Conservation (phyloP, 2,329 filamentous ascomycete genomes). For the Ophiosphaerella korrae region DNA sequence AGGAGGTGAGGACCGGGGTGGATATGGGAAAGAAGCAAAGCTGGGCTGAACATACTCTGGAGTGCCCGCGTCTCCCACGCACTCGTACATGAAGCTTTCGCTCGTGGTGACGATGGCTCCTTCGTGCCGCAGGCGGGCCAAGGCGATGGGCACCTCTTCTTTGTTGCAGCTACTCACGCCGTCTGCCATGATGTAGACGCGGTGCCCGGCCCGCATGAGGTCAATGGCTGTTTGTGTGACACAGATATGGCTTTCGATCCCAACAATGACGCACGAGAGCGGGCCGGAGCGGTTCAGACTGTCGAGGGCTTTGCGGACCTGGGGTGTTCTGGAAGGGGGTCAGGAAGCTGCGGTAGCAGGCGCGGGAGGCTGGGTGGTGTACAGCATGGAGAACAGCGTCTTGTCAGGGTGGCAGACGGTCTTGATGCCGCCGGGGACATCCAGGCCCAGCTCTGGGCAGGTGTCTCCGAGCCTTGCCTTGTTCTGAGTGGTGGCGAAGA, state of each 20-base stretch:
- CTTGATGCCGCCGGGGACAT: slow-evolving; percentile 55
- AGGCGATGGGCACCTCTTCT: slow-evolving; percentile 78
- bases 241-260: slow-evolving; percentile 94
- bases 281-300: slow-evolving; percentile 37
- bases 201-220: slow-evolving; percentile 73
- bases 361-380: neutral
- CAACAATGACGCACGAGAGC: slow-evolving; percentile 71
- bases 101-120: slow-evolving; percentile 83
- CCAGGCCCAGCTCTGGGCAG: slow-evolving; percentile 69
- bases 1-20: no score
- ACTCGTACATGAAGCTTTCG: slow-evolving; percentile 90
- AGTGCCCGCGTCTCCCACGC: slow-evolving; percentile 78
- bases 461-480: slow-evolving; percentile 77
- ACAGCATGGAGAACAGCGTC: slow-evolving; percentile 85
- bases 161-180: slow-evolving; percentile 86
- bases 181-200: slow-evolving; percentile 86
- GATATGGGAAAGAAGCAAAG: no score
- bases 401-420: slow-evolving; percentile 75
- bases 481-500: slow-evolving; percentile 87
- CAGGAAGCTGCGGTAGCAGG: no score
- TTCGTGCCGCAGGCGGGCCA: slow-evolving; percentile 74
- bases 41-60: slow-evolving; percentile 52
- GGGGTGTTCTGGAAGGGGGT: slow-evolving; percentile 58
- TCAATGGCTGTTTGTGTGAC: slow-evolving; percentile 87
- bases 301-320: slow-evolving; percentile 58